phyloP scores from a whole-genome alignment of 2,329 filamentous ascomycete species.

The Aureobasidium sp. region DNA sequence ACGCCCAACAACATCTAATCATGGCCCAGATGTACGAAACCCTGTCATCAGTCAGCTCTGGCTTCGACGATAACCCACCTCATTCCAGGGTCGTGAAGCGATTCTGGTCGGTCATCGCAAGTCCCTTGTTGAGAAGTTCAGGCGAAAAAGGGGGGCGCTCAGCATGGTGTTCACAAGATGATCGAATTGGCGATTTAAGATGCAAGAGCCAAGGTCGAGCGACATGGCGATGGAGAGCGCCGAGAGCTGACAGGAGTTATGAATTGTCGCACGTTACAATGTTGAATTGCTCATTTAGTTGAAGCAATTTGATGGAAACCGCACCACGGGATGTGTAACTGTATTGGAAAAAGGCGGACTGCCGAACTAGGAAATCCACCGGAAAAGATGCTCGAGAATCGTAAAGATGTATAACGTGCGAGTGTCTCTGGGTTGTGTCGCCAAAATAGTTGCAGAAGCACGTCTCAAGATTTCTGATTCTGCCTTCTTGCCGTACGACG shows the following conservation, averaged over 20 bases:
- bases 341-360: conserved; percentile 13
- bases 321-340: conserved; percentile 15
- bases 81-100: background rate
- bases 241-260: conserved; percentile 3
- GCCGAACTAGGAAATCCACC: conserved; percentile 16
- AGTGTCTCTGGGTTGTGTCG: conserved; percentile 9
- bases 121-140: background rate
- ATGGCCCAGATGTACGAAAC: background rate
- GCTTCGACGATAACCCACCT: background rate
- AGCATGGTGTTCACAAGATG: conserved; percentile 3
- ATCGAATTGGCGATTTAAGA: conserved; percentile 7
- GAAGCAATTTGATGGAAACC: conserved; percentile 13
- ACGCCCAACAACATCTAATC: background rate
- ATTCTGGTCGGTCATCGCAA: background rate
- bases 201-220: background rate
- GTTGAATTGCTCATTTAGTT: conserved; percentile 16
- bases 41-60: background rate
- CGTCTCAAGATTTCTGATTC: conserved; percentile 14
- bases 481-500: conserved; percentile 6
- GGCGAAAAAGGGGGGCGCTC: background rate
- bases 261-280: conserved; percentile 16
- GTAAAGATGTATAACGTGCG: conserved; percentile 13
- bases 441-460: conserved; percentile 14
- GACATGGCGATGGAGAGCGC: conserved; percentile 8
- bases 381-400: conserved; percentile 14